Percentiles rank a stretch among this genome's conserved stretches.
Conservation (phyloP, 768 basidiomycete genomes). For the Boletus barrowsii region DNA sequence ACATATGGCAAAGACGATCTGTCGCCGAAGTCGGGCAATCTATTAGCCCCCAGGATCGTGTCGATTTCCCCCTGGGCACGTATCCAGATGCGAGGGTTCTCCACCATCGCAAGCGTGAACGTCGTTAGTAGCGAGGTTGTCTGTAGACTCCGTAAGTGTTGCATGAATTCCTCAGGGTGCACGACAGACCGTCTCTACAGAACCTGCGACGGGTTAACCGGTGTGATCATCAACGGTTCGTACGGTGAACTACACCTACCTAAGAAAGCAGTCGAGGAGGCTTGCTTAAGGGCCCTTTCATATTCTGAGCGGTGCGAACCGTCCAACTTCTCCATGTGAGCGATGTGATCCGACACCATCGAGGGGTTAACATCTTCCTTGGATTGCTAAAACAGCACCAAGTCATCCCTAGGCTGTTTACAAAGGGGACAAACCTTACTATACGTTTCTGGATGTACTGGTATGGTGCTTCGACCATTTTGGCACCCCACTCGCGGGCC, state of each 20-base stretch:
- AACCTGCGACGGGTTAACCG: background rate
- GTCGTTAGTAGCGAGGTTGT: background rate
- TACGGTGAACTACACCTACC: slow-evolving; percentile 1
- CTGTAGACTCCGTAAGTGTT: background rate
- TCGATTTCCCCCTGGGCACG: slow-evolving; percentile 12
- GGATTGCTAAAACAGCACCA: background rate
- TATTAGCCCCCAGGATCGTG: slow-evolving; percentile 1
- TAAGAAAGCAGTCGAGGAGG: slow-evolving; percentile 12
- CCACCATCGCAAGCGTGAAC: slow-evolving; percentile 13
- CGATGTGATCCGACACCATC: slow-evolving; percentile 2
- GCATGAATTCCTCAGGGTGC: background rate
- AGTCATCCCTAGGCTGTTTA: background rate
- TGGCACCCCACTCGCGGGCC: slow-evolving; percentile 3
- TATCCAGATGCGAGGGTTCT: slow-evolving; percentile 8
- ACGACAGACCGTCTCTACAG: slow-evolving; percentile 16
- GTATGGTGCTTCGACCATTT: slow-evolving; percentile 15
- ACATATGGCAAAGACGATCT: slow-evolving; percentile 8
- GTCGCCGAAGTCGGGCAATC: slow-evolving; percentile 9
- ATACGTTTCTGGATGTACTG: slow-evolving; percentile 9
- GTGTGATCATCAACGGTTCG: background rate
- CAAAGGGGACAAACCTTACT: background rate
- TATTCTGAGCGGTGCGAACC: slow-evolving; percentile 4
- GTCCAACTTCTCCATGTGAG: slow-evolving; percentile 8
- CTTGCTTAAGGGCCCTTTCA: slow-evolving; percentile 14
- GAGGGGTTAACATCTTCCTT: background rate